Evolutionary conservation across 2,329 filamentous ascomycete genomes (phyloP), one percentile per base, ranked within the genome.

Genomic region (Penicillium griseofulvum): DNA sequence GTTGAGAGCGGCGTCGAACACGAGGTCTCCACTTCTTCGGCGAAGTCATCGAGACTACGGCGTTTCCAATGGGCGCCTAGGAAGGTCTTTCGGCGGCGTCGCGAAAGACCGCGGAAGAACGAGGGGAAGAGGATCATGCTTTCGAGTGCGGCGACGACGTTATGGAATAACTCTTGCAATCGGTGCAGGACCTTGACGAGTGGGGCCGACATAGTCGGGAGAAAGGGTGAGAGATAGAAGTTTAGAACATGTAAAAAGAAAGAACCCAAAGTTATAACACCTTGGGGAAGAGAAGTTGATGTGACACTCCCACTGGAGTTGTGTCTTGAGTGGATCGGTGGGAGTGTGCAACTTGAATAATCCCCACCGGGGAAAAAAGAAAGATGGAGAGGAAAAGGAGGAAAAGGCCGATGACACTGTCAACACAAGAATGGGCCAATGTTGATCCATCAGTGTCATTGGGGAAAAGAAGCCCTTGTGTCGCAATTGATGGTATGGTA

Each of bases 161-260:
- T 73, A 37, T 70, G 69, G 57, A 76, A 76, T 41, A 76, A 65
- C 52, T 74, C 67, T 62, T 74, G 74, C 68, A 76, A 65, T 53
- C 71, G 68, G 54, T 71, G 72, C 64, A 74, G 65, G 56, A 74
- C 70, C 58, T 71, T 76, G 57, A 69, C 61, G 44, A 76, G 65
- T 52, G 71, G 65, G 38, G 66, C 65, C 45, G 71, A 58, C 71
- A 74, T 74, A 63, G 59, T 67, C 57, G 60, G 43, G 22, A 22
- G 38, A 12, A 56, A 56, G 61, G 58, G 51, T n/a, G n/a, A n/a
- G n/a, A n/a, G n/a, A n/a, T 47, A 49, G 52, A 56, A 33, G 28
- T 28, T 46, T 41, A 49, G 3, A 33, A 56, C 59, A 63, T 65
- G 37, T 36, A 57, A 28, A 51, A 58, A 60, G 57, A 47, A 59